Percentiles rank a stretch among this genome's conserved stretches.
phyloP scores from a whole-genome alignment of 2,329 filamentous ascomycete genomes.

The Beauveria rudraprayagi region DNA sequence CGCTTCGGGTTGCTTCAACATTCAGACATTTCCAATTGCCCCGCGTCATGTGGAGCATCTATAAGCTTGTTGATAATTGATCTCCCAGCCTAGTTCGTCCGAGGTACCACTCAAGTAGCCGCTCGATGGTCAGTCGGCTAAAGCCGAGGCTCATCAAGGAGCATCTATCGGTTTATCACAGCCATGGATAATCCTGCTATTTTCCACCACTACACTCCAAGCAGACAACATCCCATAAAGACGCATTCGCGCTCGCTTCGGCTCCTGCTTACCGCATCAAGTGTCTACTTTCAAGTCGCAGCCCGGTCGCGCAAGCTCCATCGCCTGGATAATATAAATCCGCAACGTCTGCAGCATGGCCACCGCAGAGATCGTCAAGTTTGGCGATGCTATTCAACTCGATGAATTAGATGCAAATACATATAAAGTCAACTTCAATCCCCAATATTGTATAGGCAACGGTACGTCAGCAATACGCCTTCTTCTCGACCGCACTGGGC shows the following conservation, averaged over 20 bases:
- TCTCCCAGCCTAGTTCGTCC: neutral
- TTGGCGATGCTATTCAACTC: conserved; percentile 16
- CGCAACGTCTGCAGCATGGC: neutral
- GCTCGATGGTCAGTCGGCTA: neutral
- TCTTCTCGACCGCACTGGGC: neutral
- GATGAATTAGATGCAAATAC: conserved; percentile 19
- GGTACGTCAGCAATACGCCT: conserved; percentile 14
- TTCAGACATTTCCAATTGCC: neutral
- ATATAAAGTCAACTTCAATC: conserved; percentile 18
- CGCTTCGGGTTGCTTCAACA: neutral
- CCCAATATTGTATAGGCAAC: conserved; percentile 18
- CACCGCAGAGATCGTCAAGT: neutral
- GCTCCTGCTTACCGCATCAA: neutral
- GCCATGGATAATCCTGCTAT: neutral
- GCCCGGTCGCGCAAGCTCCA: neutral
- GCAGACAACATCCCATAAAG: no score
- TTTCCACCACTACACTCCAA: neutral
- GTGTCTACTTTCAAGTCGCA: neutral
- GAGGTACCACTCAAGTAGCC: neutral
- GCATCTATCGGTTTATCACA: neutral
- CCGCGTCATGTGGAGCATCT: neutral
- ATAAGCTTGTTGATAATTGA: neutral
- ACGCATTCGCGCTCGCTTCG: neutral
- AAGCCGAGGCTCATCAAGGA: neutral
- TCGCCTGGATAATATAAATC: neutral